Evolutionary conservation across 768 basidiomycete species (phyloP).

Genomic region (Termitomyces sp.): DNA sequence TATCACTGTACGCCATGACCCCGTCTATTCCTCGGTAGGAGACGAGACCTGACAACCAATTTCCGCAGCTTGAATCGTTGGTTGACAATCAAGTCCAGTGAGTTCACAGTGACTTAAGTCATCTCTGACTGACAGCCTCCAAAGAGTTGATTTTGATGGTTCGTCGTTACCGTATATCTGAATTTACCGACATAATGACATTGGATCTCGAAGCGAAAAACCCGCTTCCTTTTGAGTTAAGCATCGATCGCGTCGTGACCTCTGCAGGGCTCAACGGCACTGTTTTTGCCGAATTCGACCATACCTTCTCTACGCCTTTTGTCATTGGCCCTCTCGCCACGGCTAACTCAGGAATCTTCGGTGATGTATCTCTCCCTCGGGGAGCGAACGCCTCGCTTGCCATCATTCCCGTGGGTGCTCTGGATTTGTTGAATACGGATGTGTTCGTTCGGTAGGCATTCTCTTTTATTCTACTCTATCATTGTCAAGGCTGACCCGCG

Average conservation of each 20-base stretch:
- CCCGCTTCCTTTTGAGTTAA: constrained; percentile 40
- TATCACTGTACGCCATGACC: constrained; percentile 25
- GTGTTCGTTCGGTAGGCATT: constrained; percentile 31
- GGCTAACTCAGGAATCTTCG: constrained; percentile 55
- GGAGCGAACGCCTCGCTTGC: constrained; percentile 43
- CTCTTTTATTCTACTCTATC: constrained; percentile 9
- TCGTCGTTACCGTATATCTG: not conserved
- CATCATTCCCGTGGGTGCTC: constrained; percentile 47
- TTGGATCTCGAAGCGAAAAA: constrained; percentile 26
- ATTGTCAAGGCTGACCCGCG: not conserved
- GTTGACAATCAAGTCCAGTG: constrained; percentile 29
- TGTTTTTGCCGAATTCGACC: constrained; percentile 53
- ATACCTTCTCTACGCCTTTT: constrained; percentile 46
- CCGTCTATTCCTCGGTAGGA: not conserved
- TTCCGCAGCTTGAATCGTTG: constrained; percentile 31
- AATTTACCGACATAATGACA: not conserved
- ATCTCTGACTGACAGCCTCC: not conserved
- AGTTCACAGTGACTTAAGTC: constrained; percentile 8
- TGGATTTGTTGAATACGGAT: constrained; percentile 43
- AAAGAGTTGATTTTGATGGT: constrained; percentile 33
- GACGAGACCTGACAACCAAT: not conserved
- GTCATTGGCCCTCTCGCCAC: constrained; percentile 43
- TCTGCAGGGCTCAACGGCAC: constrained; percentile 47
- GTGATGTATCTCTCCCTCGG: constrained; percentile 48
- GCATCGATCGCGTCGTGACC: constrained; percentile 34